Evolutionary conservation across 495 filamentous ascomycete species (phyloP), one percentile per base, ranked within the genome.

Genomic region (Lasiosphaeris hirsuta): DNA sequence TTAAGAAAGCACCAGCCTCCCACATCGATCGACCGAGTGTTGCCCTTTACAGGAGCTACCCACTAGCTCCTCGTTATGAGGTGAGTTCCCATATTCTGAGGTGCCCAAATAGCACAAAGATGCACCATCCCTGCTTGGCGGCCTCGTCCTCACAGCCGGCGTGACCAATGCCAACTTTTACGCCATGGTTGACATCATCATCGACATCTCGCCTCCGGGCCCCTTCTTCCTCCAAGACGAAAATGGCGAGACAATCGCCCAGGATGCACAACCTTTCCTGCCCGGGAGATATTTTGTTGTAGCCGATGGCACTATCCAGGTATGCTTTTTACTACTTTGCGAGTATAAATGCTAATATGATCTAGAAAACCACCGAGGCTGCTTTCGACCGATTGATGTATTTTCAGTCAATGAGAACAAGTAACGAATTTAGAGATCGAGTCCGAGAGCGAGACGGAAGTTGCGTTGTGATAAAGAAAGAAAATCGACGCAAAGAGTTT

Each of bases 141-240:
- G 46, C 11, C 33, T 50, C 5, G 46, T 50, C 46, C 46, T 52
- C 18, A 52, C 34, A 39, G 34, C 49, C 37, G 49, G 49, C 37
- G 49, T 52, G 34, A 52, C 49, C 49, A 52, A 52, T 40, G 49
- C 49, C 36, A 40, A 52, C 33, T 40, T 52, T 52, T 52, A 52
- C 49, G 37, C 49, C 17, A 52, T 38, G 49, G 37, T 52, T 40
- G 37, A 52, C 33, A 52, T 52, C 37, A 40, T 52, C 49, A 39
- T 52, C 49, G 37, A 39, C 49, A n/a, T n/a, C n/a, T n/a, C n/a
- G n/a, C n/a, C n/a, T n/a, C n/a, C n/a, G n/a, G n/a, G n/a, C n/a
- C n/a, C n/a, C 49, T 50, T 50, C 33, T 50, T 50, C 46, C 46
- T 50, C 33, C 46, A 36, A 36, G 33, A 50, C 46, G 46, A 40